These are phyloP conservation scores for Alternaria novae-zelandiae DNA, from an alignment of 2,329 filamentous ascomycete genomes.

Conservation along the genomic window DNA sequence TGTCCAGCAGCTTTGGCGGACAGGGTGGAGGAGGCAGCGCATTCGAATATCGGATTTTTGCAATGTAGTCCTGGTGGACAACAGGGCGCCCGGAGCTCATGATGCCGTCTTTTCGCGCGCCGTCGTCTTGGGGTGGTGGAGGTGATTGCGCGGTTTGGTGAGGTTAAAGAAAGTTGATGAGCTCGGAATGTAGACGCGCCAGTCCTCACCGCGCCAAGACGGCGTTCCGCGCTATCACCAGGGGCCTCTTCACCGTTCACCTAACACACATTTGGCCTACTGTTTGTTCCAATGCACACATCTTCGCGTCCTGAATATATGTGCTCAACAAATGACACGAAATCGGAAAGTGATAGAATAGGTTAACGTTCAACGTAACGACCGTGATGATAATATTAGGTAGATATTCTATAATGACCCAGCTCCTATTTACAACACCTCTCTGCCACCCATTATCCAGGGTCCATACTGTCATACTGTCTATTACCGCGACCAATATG, in stretches of 20 bases:
- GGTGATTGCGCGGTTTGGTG: conserved; percentile 7
- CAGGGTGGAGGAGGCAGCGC: conserved; percentile 91
- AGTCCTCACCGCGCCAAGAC: conserved; percentile 31
- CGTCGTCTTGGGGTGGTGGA: conserved; percentile 11
- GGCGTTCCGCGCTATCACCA: conserved; percentile 2
- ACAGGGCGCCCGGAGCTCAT: conserved; percentile 38
- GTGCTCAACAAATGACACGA: too few species aligned
- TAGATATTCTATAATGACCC: conserved; percentile 30
- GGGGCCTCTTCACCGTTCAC: too few species aligned
- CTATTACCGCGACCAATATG: conserved; percentile 20
- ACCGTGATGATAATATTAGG: conserved; percentile 38
- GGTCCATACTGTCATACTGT: conserved; percentile 19
- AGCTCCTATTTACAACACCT: conserved; percentile 24
- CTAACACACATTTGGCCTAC: too few species aligned
- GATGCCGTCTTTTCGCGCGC: conserved; percentile 5
- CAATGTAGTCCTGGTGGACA: conserved; percentile 95
- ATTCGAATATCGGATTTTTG: conserved; percentile 94
- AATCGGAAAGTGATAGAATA: not conserved
- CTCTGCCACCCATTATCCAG: conserved; percentile 36
- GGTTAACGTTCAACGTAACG: conserved; percentile 15
- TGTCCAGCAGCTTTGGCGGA: conserved; percentile 94
- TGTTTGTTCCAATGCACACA: too few species aligned
- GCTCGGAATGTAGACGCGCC: conserved; percentile 32
- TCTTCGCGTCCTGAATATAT: too few species aligned
- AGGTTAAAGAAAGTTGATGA: conserved; percentile 36